Evolutionary conservation across 2,329 filamentous ascomycete species (phyloP).

Genomic region (Neonectria punicea): DNA sequence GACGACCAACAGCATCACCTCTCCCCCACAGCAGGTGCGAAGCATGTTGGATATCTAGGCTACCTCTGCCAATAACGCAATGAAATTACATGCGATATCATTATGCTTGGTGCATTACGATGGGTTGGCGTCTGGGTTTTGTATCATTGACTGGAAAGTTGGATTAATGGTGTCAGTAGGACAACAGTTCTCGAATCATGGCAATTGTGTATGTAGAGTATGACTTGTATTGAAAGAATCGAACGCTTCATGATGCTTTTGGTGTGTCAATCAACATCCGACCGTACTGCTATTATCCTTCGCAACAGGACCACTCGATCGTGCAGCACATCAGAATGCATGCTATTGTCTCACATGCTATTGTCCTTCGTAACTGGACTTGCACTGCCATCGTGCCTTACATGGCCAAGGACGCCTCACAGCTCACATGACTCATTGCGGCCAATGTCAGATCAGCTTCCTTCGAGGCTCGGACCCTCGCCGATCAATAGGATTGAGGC

Average conservation of each 20-base stretch:
- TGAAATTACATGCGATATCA: constrained; percentile 8
- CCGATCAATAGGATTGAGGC: constrained; percentile 15
- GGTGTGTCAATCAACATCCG: too few relatives aligned
- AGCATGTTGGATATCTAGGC: constrained; percentile 68
- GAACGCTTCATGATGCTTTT: not conserved
- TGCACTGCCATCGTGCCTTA: constrained; percentile 7
- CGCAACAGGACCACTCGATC: too few relatives aligned
- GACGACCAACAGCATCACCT: constrained; percentile 58
- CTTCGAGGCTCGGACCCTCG: not conserved
- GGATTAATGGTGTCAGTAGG: constrained; percentile 9
- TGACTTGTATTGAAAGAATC: constrained; percentile 10
- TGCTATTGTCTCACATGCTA: not conserved
- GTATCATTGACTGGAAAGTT: constrained; percentile 16
- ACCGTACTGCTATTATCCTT: too few relatives aligned
- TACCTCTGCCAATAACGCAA: not conserved
- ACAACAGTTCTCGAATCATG: not conserved
- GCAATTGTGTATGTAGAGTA: constrained; percentile 10
- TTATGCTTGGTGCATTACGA: constrained; percentile 22
- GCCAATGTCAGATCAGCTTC: constrained; percentile 8
- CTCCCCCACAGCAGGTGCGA: constrained; percentile 63
- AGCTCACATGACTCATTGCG: not conserved
- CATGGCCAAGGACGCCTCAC: not conserved
- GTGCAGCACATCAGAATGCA: too few relatives aligned
- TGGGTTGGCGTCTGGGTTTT: constrained; percentile 18
- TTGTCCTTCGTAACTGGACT: not conserved